Evolutionary conservation across 495 filamentous ascomycete genomes (phyloP), one percentile per base, ranked within the genome.

Genomic region (Polyplosphaeria fusca): DNA sequence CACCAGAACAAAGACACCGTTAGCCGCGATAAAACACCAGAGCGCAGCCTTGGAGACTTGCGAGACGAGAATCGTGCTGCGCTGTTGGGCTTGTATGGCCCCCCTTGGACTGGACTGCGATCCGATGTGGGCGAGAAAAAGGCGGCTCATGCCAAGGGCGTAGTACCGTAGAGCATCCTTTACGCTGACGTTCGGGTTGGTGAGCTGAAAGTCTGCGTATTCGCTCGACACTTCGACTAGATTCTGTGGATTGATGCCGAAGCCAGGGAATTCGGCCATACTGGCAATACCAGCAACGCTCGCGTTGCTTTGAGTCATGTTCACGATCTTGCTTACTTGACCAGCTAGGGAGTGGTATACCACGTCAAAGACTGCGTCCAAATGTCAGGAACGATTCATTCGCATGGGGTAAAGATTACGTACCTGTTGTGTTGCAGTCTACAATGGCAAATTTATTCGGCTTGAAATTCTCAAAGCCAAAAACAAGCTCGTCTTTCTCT

Each of bases 11-110:
- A 39, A 60, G 3, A 28, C 2, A 2, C 47, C 4, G 30, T 60
- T 60, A 13, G 57, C 24, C 4, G 35, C 22, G 2, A 60, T 49
- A 9, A 60, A 44, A 16, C 27, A 22, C 57, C 57, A 60, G 1
- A 60, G 50, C 12, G 57, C 57, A n/a, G 48, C 43, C 14, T 18
- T 35, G 1, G 57, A 43, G 3, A 60, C 1, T 16, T 42, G 20
- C 2, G 48, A 49, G 2, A 60, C 28, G 32, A 60, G 16, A 23
- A 49, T 60, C 12, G 41, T 24, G 3, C 24, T 24, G 7, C 49
- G 26, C 5, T 7, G 16, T 44, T 60, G 57, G 3, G 26, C 42
- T 12, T 24, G 24, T 9, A 41, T 22, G 18, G 27, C 24, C 12
- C 28, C 22, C 5, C 50, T 41, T 23, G 13, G 13, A 23, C 18